Base-by-base conservation (phyloP, 495 filamentous ascomycete species). In the Tuber calosporum region DNA sequence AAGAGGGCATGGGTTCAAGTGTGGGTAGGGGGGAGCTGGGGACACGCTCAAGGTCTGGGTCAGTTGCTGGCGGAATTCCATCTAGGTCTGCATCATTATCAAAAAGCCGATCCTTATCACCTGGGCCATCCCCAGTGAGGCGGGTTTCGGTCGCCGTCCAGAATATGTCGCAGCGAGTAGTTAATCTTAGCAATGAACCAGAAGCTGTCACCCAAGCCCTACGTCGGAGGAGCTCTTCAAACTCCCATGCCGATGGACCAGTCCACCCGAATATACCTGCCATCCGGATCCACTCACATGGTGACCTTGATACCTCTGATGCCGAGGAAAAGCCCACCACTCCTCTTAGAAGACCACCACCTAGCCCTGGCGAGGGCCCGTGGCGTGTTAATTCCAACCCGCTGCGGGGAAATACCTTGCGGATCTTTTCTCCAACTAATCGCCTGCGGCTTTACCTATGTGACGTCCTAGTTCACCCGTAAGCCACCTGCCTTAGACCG, bases 81-180 rank as follows among this genome's bases (percentile, higher is more conserved):
- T 83, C 85, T 82, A 83, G 91, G 81, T 86, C 89, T 81, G 69
- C 89, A 79, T 97, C 94, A 6, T 86, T 89, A 5, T 89, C 89
- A n/a, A 81, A 80, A 73, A 72, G 75, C 67, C 83, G 86, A 66
- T 83, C 84, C 39, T 81, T 85, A 38, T 84, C 87, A 13, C 87
- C 88, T 17, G 86, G 86, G 69, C 87, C 90, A 62, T 89, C 93
- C 45, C 82, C 96, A 71, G 86, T 87, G 34, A 86, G 92, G 77
- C 92, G 95, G 71, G 91, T 93, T 42, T 96, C 94, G 5, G 95
- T 98, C 79, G 90, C 80, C 26, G 72, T 99, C 83, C 91, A 93
- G 77, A 93, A 93, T 77, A 96, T 98, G 89, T 97, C 96, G 30
- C 93, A 97, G 83, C 93, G 95, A 82, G 93, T 99, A 72, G 95